These are phyloP conservation scores for Gracilaria gracilis DNA, from an alignment of 23 red algal genomes.

Conservation along the genomic window DNA sequence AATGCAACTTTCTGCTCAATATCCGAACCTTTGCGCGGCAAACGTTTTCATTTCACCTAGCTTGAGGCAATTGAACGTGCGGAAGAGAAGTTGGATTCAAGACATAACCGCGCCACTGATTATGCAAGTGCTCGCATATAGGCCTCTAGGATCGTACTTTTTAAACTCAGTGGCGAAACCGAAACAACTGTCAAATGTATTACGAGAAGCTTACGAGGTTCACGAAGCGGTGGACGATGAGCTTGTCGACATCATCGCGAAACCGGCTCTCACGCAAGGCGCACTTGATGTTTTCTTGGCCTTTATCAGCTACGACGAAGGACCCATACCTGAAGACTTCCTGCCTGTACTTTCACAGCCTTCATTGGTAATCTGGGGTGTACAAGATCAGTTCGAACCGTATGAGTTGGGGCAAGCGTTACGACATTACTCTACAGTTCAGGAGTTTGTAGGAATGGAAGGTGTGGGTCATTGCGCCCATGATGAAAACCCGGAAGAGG, in stretches of 20 bases:
- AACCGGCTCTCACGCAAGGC: slow-evolving; percentile 77
- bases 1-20: slow-evolving; percentile 76
- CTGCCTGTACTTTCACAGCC: slow-evolving; percentile 55
- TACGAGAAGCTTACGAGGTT: slow-evolving; percentile 83
- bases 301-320: slow-evolving; percentile 89
- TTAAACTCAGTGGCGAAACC: slow-evolving; percentile 65
- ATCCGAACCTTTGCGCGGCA: slow-evolving; percentile 47
- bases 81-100: slow-evolving; percentile 80
- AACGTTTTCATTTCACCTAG: slow-evolving; percentile 81
- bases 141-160: slow-evolving; percentile 74
- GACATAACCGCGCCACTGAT: slow-evolving; percentile 75
- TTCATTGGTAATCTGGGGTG: slow-evolving; percentile 90
- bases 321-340: slow-evolving; percentile 91
- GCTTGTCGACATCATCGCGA: slow-evolving; percentile 75
- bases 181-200: slow-evolving; percentile 64
- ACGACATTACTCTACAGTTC: slow-evolving; percentile 60
- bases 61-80: slow-evolving; percentile 86
- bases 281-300: slow-evolving; percentile 92
- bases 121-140: slow-evolving; percentile 67
- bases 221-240: slow-evolving; percentile 74
- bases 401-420: slow-evolving; percentile 60
- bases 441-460: slow-evolving; percentile 67
- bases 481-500: slow-evolving; percentile 84
- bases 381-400: slow-evolving; percentile 87
- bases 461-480: slow-evolving; percentile 94